phyloP scores from a whole-genome alignment of 2,329 filamentous ascomycete genomes.

The Botryotinia narcissicola region DNA sequence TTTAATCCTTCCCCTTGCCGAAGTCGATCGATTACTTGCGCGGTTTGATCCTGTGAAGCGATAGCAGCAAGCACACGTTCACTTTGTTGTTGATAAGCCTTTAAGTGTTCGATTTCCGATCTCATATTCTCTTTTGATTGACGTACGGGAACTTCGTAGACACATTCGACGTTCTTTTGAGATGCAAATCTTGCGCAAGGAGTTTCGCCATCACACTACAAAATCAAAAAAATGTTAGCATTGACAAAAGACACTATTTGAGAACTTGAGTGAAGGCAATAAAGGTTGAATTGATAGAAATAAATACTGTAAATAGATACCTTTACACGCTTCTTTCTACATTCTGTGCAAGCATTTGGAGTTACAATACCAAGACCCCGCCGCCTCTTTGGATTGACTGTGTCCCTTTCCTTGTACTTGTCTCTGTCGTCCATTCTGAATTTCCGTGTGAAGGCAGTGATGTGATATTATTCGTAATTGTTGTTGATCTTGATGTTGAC shows the following conservation, averaged over 20 bases:
- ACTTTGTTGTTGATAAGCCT: constrained; percentile 52
- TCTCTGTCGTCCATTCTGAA: constrained; percentile 20
- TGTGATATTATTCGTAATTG: neutral
- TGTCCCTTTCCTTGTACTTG: constrained; percentile 4
- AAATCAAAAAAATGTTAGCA: neutral
- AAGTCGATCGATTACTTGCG: constrained; percentile 53
- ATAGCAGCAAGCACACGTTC: constrained; percentile 57
- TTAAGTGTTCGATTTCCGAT: constrained; percentile 57
- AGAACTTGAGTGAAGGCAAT: too few relatives aligned
- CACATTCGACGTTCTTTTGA: constrained; percentile 54
- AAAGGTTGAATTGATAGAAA: neutral
- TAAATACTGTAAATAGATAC: constrained; percentile 20
- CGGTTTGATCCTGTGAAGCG: constrained; percentile 33
- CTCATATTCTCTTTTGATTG: constrained; percentile 63
- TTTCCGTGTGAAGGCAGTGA: neutral
- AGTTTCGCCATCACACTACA: constrained; percentile 57
- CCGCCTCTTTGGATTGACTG: constrained; percentile 32
- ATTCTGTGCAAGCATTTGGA: constrained; percentile 38
- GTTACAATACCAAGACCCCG: constrained; percentile 36
- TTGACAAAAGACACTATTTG: neutral
- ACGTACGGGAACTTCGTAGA: constrained; percentile 61
- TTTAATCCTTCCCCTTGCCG: constrained; percentile 55
- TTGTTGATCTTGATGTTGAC: neutral
- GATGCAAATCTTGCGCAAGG: constrained; percentile 51
- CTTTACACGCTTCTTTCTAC: constrained; percentile 38